phyloP scores from a whole-genome alignment of 495 filamentous ascomycete genomes.

The Amniculicola lignicola region DNA sequence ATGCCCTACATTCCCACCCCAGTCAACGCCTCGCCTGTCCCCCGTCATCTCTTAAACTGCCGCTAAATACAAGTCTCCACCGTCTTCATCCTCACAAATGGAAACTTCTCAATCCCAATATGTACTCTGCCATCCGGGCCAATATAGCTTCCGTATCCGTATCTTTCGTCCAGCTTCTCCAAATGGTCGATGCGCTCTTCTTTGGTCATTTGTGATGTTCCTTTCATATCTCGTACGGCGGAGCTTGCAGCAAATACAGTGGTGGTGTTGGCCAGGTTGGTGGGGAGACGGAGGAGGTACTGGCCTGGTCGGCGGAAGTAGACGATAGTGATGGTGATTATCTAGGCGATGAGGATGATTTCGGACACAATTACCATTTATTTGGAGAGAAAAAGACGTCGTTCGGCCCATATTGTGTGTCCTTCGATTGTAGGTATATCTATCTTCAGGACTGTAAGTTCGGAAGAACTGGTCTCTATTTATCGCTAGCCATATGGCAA shows the following conservation, averaged over 20 bases:
- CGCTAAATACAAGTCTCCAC: too few species aligned
- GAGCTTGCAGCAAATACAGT: constrained; percentile 27
- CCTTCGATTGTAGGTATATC: neutral
- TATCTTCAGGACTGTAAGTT: too few species aligned
- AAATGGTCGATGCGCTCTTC: constrained; percentile 1
- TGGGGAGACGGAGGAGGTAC: constrained; percentile 44
- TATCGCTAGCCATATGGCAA: constrained; percentile 39
- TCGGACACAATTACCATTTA: constrained; percentile 39
- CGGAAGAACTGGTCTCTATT: constrained; percentile 37
- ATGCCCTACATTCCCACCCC: too few species aligned
- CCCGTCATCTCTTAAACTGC: too few species aligned
- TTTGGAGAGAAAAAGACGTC: constrained; percentile 43
- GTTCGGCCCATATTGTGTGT: neutral
- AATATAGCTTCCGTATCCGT: constrained; percentile 46
- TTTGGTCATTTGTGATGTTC: constrained; percentile 8
- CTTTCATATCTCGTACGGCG: constrained; percentile 20
- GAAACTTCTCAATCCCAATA: constrained; percentile 48
- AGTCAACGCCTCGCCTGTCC: too few species aligned
- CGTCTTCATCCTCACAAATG: too few species aligned
- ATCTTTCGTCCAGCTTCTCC: constrained; percentile 27
- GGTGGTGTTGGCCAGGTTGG: constrained; percentile 43
- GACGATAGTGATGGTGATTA: constrained; percentile 39
- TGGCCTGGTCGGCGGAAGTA: constrained; percentile 37
- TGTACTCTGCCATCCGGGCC: constrained; percentile 46
- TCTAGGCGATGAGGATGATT: constrained; percentile 38